A percentile compares a stretch with the other conserved stretches of the same genome.
Conservation (phyloP, 2,329 filamentous ascomycete genomes). For the Trichoderma koningiopsis region DNA sequence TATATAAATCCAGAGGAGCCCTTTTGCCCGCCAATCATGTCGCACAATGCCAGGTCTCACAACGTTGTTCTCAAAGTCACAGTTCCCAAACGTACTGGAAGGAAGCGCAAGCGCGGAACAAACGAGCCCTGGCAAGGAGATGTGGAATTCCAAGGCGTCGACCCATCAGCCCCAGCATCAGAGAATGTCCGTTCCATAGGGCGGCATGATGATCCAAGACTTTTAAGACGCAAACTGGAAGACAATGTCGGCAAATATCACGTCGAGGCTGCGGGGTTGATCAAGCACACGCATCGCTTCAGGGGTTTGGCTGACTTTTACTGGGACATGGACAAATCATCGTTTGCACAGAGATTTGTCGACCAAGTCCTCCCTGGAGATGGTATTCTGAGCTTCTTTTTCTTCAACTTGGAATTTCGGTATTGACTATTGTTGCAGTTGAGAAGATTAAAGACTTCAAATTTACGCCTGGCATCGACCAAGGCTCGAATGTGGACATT, state of each 20-base stretch:
- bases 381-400: conserved; percentile 47
- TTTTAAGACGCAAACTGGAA: conserved; percentile 63
- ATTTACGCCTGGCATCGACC: conserved; percentile 64
- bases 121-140: conserved; percentile 63
- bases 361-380: conserved; percentile 72
- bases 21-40: conserved; percentile 75
- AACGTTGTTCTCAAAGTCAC: conserved; percentile 86
- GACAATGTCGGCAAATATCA: conserved; percentile 71
- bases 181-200: conserved; percentile 45
- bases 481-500: conserved; percentile 65
- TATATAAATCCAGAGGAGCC: conserved; percentile 79
- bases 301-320: conserved; percentile 87
- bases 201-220: conserved; percentile 54
- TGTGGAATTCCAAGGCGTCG: conserved; percentile 37
- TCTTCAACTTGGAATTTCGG: not conserved
- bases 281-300: conserved; percentile 84
- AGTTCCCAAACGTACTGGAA: conserved; percentile 82
- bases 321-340: conserved; percentile 68
- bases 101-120: conserved; percentile 81
- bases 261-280: conserved; percentile 69
- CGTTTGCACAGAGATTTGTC: conserved; percentile 71
- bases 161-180: conserved; percentile 21
- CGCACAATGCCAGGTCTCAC: conserved; percentile 73
- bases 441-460: conserved; percentile 62
- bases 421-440: conserved; percentile 39